These are phyloP conservation scores for Zangia roseola DNA, from an alignment of 768 basidiomycete genomes.

Conservation along the genomic window DNA sequence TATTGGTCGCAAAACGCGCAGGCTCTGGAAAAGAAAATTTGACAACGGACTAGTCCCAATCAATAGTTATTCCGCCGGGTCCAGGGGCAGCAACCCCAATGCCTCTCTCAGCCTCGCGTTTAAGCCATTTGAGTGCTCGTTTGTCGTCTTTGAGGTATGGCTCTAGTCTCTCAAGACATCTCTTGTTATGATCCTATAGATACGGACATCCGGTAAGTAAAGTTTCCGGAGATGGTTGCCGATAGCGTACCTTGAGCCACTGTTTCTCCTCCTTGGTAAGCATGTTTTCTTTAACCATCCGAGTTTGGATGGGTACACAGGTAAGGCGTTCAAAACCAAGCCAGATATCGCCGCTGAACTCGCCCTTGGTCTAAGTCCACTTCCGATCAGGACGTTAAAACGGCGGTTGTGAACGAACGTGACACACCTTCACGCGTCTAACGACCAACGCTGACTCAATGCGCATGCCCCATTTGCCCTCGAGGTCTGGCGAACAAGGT, in stretches of 20 bases:
- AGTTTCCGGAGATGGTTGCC: neutral
- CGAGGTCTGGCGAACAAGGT: slow-evolving; percentile 50
- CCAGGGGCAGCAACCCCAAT: slow-evolving; percentile 66
- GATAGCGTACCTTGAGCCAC: slow-evolving; percentile 71
- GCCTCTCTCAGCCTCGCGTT: slow-evolving; percentile 70
- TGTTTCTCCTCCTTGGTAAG: slow-evolving; percentile 81
- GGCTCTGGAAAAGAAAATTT: neutral
- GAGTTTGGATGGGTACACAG: slow-evolving; percentile 90
- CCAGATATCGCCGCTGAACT: slow-evolving; percentile 76
- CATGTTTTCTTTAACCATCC: slow-evolving; percentile 83
- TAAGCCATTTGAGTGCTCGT: slow-evolving; percentile 78
- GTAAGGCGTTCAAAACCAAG: slow-evolving; percentile 91
- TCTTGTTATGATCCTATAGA: slow-evolving; percentile 76
- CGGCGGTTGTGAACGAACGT: slow-evolving; percentile 6
- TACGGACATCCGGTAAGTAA: slow-evolving; percentile 9
- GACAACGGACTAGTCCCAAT: slow-evolving; percentile 58
- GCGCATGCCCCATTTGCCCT: slow-evolving; percentile 84
- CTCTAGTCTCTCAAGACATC: slow-evolving; percentile 61
- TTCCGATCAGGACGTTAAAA: slow-evolving; percentile 4
- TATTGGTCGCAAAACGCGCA: neutral
- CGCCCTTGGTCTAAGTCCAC: slow-evolving; percentile 56
- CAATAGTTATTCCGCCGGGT: slow-evolving; percentile 71
- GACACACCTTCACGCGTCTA: slow-evolving; percentile 49
- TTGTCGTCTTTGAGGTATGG: slow-evolving; percentile 74
- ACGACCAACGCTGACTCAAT: slow-evolving; percentile 87